These are phyloP conservation scores for Bocquillonia castaneifolia DNA, from an alignment of 441 rosid species.

Conservation along the genomic window DNA sequence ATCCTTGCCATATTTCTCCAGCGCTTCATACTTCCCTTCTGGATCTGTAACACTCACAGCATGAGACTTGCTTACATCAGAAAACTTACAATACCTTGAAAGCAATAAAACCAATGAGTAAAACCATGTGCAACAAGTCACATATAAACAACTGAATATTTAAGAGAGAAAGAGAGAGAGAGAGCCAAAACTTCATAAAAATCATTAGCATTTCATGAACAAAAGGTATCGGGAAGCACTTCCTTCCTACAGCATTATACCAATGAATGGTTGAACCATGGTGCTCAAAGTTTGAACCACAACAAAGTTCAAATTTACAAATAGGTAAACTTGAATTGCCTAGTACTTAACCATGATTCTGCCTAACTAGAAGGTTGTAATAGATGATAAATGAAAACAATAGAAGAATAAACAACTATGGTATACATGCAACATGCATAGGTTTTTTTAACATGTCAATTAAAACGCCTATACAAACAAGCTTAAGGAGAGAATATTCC, in stretches of 20 bases:
- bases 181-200: background rate
- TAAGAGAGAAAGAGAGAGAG: background rate
- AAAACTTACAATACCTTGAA: background rate
- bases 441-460: too few relatives aligned
- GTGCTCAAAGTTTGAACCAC: background rate
- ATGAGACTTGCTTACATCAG: slow-evolving; percentile 10
- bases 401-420: background rate
- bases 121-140: background rate
- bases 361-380: background rate
- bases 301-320: background rate
- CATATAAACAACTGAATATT: background rate
- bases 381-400: background rate
- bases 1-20: slow-evolving; percentile 96
- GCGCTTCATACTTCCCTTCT: slow-evolving; percentile 94
- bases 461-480: slow-evolving; percentile 2
- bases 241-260: background rate
- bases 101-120: background rate
- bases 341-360: background rate
- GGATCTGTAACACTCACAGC: slow-evolving; percentile 55
- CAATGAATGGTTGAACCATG: background rate
- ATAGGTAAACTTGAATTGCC: background rate
- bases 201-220: background rate
- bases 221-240: background rate
- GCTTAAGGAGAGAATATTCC: background rate
- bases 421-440: background rate